These are phyloP conservation scores for Hypholoma fasciculare DNA, from an alignment of 768 basidiomycete genomes.

Conservation along the genomic window DNA sequence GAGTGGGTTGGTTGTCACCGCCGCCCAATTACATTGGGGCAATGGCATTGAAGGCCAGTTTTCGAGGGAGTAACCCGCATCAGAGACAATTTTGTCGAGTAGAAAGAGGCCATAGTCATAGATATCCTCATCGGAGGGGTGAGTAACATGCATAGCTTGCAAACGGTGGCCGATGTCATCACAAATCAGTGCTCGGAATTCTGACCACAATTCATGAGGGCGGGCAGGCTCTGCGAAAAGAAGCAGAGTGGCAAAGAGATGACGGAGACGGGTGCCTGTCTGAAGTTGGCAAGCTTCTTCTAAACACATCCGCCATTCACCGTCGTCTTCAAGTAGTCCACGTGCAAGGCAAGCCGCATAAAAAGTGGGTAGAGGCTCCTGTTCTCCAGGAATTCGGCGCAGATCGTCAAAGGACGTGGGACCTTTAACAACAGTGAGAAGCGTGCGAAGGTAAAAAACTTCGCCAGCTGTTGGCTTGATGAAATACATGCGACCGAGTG, in stretches of 20 bases:
- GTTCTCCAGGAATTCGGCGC: slow-evolving; percentile 12
- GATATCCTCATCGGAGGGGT: slow-evolving; percentile 30
- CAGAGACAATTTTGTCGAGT: slow-evolving; percentile 24
- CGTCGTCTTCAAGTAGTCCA: slow-evolving; percentile 39
- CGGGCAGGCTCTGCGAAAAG: slow-evolving; percentile 23
- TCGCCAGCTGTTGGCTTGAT: slow-evolving; percentile 35
- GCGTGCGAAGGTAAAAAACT: slow-evolving; percentile 37
- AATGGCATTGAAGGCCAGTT: slow-evolving; percentile 34
- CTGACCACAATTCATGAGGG: slow-evolving; percentile 39
- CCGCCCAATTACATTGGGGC: slow-evolving; percentile 24
- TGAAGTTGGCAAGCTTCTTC: slow-evolving; percentile 36
- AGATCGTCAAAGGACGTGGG: slow-evolving; percentile 27
- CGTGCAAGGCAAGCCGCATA: slow-evolving; percentile 34
- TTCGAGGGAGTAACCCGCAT: slow-evolving; percentile 19
- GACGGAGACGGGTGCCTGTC: slow-evolving; percentile 32
- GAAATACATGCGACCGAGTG: slow-evolving; percentile 43
- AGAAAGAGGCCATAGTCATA: slow-evolving; percentile 42
- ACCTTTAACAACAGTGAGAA: slow-evolving; percentile 39
- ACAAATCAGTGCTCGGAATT: slow-evolving; percentile 35
- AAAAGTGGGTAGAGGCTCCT: slow-evolving; percentile 24
- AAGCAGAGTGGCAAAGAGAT: slow-evolving; percentile 41
- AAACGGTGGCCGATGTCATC: slow-evolving; percentile 36
- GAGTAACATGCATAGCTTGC: not conserved
- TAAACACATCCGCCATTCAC: slow-evolving; percentile 40
- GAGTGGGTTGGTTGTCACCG: slow-evolving; percentile 19